A percentile compares a stretch with the other conserved stretches of the same genome.
Evolutionary conservation across 164 flowering plant species (phyloP).

Genomic region (Tetrastigma voinierianum): DNA sequence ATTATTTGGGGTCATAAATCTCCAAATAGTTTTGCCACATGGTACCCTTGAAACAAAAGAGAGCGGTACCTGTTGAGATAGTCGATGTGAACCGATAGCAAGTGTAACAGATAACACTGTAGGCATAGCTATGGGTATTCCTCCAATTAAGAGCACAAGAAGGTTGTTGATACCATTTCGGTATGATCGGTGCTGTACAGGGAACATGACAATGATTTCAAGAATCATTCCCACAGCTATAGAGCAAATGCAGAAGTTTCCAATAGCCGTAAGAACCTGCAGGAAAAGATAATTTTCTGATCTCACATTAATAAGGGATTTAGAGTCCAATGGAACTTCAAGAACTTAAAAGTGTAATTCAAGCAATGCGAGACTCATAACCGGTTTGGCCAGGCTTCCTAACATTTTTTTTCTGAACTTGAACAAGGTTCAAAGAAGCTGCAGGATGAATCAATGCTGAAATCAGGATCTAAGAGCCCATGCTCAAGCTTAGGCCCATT

Average conservation of each 20-base stretch:
- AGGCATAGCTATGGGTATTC: constrained; percentile 93
- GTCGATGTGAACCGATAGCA: constrained; percentile 88
- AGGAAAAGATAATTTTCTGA: constrained; percentile 4
- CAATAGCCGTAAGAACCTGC: constrained; percentile 89
- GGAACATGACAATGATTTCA: constrained; percentile 87
- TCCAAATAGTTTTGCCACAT: not conserved
- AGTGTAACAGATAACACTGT: constrained; percentile 87
- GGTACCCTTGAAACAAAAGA: not conserved
- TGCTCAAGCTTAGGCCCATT: not conserved
- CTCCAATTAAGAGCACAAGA: constrained; percentile 86
- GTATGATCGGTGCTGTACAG: constrained; percentile 70
- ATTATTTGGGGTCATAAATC: not conserved
- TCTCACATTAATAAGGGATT: constrained; percentile 8
- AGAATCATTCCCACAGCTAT: constrained; percentile 82
- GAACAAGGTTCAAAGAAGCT: not conserved
- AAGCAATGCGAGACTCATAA: not conserved
- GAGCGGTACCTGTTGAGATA: constrained; percentile 71
- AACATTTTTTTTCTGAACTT: constrained; percentile 1
- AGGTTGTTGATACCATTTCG: constrained; percentile 79
- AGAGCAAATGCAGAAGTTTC: constrained; percentile 90
- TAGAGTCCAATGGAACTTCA: not conserved
- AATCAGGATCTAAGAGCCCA: not conserved
- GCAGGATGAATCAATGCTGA: not conserved
- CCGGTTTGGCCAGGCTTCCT: not conserved
- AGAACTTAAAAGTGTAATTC: not conserved